These are phyloP conservation scores for Starmerella asiatica DNA, from an alignment of 805 yeast species.

Conservation along the genomic window DNA sequence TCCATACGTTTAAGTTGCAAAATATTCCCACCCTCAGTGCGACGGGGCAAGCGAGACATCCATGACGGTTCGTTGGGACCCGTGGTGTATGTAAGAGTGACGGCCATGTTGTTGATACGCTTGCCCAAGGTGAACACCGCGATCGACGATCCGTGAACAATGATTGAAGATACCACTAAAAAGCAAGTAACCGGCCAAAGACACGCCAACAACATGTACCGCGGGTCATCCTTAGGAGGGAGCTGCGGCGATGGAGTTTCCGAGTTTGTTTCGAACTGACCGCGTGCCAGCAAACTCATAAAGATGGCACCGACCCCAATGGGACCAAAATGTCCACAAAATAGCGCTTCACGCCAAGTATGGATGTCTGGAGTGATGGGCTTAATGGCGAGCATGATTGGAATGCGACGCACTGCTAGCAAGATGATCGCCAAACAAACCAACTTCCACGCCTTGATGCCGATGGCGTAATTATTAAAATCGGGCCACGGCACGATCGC, in stretches of 20 bases:
- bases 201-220: constrained; percentile 45
- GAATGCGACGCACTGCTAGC: constrained; percentile 64
- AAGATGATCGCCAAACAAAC: constrained; percentile 61
- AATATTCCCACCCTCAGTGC: constrained; percentile 57
- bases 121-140: constrained; percentile 69
- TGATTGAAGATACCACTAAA: constrained; percentile 63
- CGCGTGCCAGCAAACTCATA: constrained; percentile 67
- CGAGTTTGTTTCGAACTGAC: constrained; percentile 47
- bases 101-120: constrained; percentile 79
- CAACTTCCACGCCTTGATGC: constrained; percentile 67
- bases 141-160: constrained; percentile 85
- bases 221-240: constrained; percentile 36
- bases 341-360: constrained; percentile 85
- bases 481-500: constrained; percentile 81
- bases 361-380: constrained; percentile 77
- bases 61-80: constrained; percentile 54
- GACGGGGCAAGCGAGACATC: constrained; percentile 68
- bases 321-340: constrained; percentile 94
- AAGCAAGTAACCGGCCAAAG: constrained; percentile 81
- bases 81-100: constrained; percentile 69
- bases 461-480: constrained; percentile 47
- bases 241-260: constrained; percentile 43
- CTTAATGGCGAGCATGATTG: constrained; percentile 61
- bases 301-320: constrained; percentile 90
- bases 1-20: constrained; percentile 75